Percentiles rank a stretch among this genome's conserved stretches.
phyloP scores from a whole-genome alignment of 108 stramenopile species.

The Fistulifera solaris region DNA sequence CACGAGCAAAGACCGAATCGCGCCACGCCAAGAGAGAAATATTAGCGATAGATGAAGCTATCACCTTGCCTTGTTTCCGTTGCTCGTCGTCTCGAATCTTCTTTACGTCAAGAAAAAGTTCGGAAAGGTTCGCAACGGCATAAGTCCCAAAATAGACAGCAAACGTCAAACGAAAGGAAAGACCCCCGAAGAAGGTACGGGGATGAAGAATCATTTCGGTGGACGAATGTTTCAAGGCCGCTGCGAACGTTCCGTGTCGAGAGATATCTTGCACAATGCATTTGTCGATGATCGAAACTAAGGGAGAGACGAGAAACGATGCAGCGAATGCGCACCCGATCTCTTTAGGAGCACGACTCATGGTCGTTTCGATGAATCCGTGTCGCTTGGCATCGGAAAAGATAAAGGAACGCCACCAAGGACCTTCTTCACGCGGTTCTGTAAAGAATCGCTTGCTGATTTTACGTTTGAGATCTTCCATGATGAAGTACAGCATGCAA shows the following conservation, averaged over 20 bases:
- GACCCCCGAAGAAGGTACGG: slow-evolving; percentile 13
- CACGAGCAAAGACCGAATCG: slow-evolving; percentile 24
- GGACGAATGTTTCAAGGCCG: slow-evolving; percentile 7
- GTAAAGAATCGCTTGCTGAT: no score
- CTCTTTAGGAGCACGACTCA: slow-evolving; percentile 16
- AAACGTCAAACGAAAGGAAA: slow-evolving; percentile 19
- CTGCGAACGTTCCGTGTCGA: slow-evolving; percentile 6
- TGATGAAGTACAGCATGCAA: no score
- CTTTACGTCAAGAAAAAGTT: slow-evolving; percentile 18
- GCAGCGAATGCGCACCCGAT: slow-evolving; percentile 21
- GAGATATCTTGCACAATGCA: slow-evolving; percentile 16
- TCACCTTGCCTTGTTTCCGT: slow-evolving; percentile 21
- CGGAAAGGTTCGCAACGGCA: slow-evolving; percentile 25
- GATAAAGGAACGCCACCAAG: neutral
- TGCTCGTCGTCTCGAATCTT: slow-evolving; percentile 14
- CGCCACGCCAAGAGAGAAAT: slow-evolving; percentile 25
- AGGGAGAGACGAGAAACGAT: slow-evolving; percentile 17
- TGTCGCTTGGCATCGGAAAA: neutral
- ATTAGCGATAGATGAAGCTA: slow-evolving; percentile 14
- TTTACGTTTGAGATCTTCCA: no score
- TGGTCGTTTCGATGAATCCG: slow-evolving; percentile 5
- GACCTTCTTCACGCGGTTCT: no score
- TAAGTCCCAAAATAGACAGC: slow-evolving; percentile 30
- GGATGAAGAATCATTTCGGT: slow-evolving; percentile 21
- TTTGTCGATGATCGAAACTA: slow-evolving; percentile 31